Base-by-base conservation (phyloP, 2,329 filamentous ascomycete genomes). In the Penicillium sp. region DNA sequence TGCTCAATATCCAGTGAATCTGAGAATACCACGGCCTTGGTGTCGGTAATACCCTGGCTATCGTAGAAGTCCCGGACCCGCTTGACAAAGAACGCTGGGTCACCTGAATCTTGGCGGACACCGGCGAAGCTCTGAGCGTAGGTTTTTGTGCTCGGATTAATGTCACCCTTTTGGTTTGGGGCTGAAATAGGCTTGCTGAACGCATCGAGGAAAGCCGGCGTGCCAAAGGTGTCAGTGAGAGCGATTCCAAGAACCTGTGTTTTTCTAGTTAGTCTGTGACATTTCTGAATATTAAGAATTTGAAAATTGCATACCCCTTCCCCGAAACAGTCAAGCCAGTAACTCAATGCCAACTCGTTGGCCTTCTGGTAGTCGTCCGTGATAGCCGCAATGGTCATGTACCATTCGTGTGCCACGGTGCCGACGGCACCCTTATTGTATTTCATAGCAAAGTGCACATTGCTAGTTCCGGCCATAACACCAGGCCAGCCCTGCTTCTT, bases 351-450 rank as follows among this genome's bases (percentile, higher is more conserved):
- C 62, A 88, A 83, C 73, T 96, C 91, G 38, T 93, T 96, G 3
- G 94, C 93, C 61, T 84, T 82, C 66, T 86, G 84, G 72, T 99
- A 99, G 75, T 97, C 85, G 62, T 91, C 84, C 5, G 89, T 90
- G 66, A 97, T 91, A 40, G 94, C 93, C 0, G 94, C 94, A 62
- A 96, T 93, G 42, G 91, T 93, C 94, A 99, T 99, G 80, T 97
- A 97, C 94, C 94, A 99, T 77, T 99, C 94, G 71, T 99, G 94
- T 0, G 94, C 94, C 2, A 91, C 87, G 0, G 94, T 99, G 6
- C 94, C 94, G 13, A 97, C 85, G 0, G 94, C 92, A 4, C 86
- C 79, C 46, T 97, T 86, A 45, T 86, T 87, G 76, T 96, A 93
- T 69, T 91, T 89, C 91, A 96, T 96, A 12, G 94, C 94, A 64